Evolutionary conservation across 1,284 basidiomycete species (phyloP).

Genomic region (Ganoderma resinaceum): DNA sequence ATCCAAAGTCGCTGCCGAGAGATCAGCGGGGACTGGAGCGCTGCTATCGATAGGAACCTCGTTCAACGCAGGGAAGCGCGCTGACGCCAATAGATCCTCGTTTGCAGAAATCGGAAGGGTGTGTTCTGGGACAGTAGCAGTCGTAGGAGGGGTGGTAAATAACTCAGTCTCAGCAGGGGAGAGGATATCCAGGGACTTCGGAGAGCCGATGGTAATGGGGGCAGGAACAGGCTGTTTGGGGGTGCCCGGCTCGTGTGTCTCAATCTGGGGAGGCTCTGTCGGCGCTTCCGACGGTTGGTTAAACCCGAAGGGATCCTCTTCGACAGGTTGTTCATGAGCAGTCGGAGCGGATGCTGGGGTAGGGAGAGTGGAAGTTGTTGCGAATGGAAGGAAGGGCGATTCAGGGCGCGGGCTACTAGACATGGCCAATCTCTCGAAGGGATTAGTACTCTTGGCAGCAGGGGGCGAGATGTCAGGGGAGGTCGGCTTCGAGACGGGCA

Average conservation of each 20-base stretch:
- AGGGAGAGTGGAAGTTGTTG: conserved; percentile 42
- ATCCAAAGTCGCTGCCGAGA: conserved; percentile 10
- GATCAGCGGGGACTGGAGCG: conserved; percentile 18
- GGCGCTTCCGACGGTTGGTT: conserved; percentile 48
- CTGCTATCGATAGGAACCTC: conserved; percentile 36
- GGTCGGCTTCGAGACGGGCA: conserved; percentile 73
- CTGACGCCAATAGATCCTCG: conserved; percentile 10
- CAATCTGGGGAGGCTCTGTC: conserved; percentile 21
- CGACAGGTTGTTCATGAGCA: conserved; percentile 11
- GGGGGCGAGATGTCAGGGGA: conserved; percentile 62
- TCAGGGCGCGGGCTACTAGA: conserved; percentile 57
- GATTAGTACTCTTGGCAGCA: conserved; percentile 84
- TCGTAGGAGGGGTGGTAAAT: conserved; percentile 67
- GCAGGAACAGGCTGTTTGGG: conserved; percentile 27
- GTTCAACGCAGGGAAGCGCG: conserved; percentile 55
- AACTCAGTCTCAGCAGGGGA: conserved; percentile 56
- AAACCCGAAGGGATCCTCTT: conserved; percentile 67
- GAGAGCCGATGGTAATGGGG: conserved; percentile 22
- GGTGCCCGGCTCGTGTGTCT: conserved; percentile 30
- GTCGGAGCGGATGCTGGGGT: conserved; percentile 36
- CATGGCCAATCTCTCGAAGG: conserved; percentile 83
- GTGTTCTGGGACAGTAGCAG: conserved; percentile 41
- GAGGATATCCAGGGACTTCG: conserved; percentile 27
- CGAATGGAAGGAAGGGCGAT: conserved; percentile 63
- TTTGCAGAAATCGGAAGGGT: conserved; percentile 1